Conservation (phyloP, 257 asterid genomes). For the Nicotiana paniculata region DNA sequence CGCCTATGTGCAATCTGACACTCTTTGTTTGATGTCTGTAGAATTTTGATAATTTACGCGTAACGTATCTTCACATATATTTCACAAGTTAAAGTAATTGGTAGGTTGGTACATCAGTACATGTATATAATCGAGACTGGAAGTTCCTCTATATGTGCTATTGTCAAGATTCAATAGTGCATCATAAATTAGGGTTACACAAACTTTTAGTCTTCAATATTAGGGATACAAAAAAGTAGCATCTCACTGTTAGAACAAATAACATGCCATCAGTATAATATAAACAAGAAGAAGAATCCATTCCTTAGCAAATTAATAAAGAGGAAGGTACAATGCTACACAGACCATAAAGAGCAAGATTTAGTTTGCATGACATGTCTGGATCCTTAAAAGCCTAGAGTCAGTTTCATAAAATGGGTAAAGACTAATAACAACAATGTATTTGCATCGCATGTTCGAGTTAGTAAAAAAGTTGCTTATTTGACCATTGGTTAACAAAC, state of each 20-base stretch:
- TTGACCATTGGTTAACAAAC: background rate
- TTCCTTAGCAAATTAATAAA: background rate
- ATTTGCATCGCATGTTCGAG: background rate
- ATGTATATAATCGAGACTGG: no score
- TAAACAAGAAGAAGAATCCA: no score
- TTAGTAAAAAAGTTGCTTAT: background rate
- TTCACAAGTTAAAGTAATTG: no score
- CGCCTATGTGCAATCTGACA: background rate
- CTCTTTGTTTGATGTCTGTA: background rate
- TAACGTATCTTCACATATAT: no score
- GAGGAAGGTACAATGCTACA: background rate
- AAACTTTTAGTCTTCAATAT: no score
- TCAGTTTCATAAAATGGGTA: background rate
- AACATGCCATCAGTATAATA: background rate
- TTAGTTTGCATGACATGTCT: background rate
- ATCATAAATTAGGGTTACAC: no score
- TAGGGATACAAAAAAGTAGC: no score
- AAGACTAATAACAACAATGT: background rate
- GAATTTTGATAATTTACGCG: background rate
- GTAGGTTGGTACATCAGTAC: no score
- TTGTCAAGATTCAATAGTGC: no score
- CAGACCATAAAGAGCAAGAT: background rate
- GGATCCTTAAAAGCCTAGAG: background rate
- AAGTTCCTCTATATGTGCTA: no score
- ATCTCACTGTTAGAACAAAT: no score